Conservation (phyloP, 345 rosid species). For the Gynandropsis gynandra region DNA sequence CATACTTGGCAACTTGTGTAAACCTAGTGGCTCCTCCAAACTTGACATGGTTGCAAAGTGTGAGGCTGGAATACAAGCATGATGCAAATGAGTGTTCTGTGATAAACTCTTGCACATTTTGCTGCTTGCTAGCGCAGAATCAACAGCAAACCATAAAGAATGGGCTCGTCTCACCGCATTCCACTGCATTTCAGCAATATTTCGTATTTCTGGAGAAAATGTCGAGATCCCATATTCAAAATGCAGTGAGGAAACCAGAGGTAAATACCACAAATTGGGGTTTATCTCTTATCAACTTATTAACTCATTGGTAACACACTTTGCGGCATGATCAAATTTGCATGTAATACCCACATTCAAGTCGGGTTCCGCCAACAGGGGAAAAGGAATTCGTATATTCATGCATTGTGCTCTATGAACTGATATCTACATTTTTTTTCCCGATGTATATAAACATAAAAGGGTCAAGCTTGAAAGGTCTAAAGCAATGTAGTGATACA, state of each 20-base stretch:
- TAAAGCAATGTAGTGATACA: too few species aligned
- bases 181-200: slow-evolving; percentile 26
- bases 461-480: too few species aligned
- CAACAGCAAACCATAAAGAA: slow-evolving; percentile 19
- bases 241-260: neutral
- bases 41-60: slow-evolving; percentile 65
- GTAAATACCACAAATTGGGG: neutral
- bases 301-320: too few species aligned
- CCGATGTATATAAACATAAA: too few species aligned
- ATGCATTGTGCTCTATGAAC: too few species aligned
- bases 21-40: slow-evolving; percentile 82
- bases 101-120: slow-evolving; percentile 13
- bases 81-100: slow-evolving; percentile 23
- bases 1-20: slow-evolving; percentile 94
- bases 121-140: slow-evolving; percentile 13
- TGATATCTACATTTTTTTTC: too few species aligned
- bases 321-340: too few species aligned
- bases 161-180: slow-evolving; percentile 20
- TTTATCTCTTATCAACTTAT: too few species aligned
- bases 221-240: slow-evolving; percentile 22
- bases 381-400: too few species aligned
- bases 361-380: too few species aligned
- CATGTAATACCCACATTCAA: too few species aligned
- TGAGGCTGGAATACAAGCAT: slow-evolving; percentile 34
- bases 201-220: slow-evolving; percentile 27